Evolutionary conservation across 176 grass and related monocot species (phyloP), one percentile per base, ranked within the genome.

Genomic region (Urochloa ruziziensis): DNA sequence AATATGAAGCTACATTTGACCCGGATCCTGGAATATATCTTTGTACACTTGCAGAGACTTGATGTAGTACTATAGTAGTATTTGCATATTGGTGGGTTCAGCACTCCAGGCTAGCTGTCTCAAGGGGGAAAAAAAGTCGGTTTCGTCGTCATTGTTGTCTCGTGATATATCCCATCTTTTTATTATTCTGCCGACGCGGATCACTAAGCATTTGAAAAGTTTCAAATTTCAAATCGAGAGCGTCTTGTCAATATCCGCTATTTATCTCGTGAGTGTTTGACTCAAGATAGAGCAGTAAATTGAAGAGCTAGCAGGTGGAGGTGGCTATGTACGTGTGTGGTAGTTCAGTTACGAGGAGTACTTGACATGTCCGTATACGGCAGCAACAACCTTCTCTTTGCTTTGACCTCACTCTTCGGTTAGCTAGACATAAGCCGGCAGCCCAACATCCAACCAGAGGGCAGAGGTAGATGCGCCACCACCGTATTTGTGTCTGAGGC

Each of bases 321-420:
- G 34, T 67, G 62, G 4, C 32, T 18, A 14, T 52, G 6, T 23
- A 18, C 53, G 25, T 75, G 39, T 40, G 39, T 40, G 10, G 39
- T 9, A 40, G 75, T 89, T 77, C 78, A 18, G 82, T 70, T 70
- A 74, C 82, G 52, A 28, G n/a, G 6, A 47, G 24, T 10, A 56
- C 21, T 3, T 80, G n/a, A 42, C 62, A 17, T 54, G 70, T 27
- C 87, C 62, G 51, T 61, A 65, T 60, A 42, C 52, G 21, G 42
- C 43, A 16, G 30, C 47, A 86, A 36, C 77, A 56, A 59, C 74
- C 70, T 69, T 85, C 27, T 2, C 71, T 82, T 90, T 75, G 40
- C 83, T 82, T 86, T 72, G 63, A 86, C 64, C 64, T 74, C 53
- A 83, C 86, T 79, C 74, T 28, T 64, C 67, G 0, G 43, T 44